A percentile compares a stretch with the other conserved stretches of the same genome.
Evolutionary conservation across 2,329 filamentous ascomycete genomes (phyloP).

Genomic region (Penicillium expansum): DNA sequence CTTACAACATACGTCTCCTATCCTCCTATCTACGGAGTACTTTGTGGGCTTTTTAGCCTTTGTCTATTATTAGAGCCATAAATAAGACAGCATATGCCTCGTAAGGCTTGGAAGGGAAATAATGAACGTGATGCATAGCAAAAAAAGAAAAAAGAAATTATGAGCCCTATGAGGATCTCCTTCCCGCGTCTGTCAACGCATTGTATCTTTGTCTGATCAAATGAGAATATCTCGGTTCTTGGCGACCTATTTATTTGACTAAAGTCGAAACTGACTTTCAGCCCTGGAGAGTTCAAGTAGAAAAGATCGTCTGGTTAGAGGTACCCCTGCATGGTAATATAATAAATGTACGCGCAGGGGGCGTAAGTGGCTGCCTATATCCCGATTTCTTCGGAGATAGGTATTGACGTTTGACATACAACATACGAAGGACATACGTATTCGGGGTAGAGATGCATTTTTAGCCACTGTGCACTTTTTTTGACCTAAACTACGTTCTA

Average conservation of each 20-base stretch:
- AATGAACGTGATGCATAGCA: neutral
- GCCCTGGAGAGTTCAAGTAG: neutral
- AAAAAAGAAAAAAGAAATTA: neutral
- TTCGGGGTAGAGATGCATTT: neutral
- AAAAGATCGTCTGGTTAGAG: neutral
- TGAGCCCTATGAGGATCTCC: slow-evolving; percentile 3
- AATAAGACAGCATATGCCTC: neutral
- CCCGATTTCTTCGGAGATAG: neutral
- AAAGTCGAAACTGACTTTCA: neutral
- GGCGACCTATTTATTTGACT: neutral
- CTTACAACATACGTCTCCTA: too few species aligned
- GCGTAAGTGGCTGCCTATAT: neutral
- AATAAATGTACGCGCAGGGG: neutral
- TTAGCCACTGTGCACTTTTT: neutral
- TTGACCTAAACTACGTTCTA: neutral
- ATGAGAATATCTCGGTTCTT: neutral
- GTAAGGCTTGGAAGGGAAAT: too few species aligned
- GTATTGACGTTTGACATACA: neutral
- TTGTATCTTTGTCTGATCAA: neutral
- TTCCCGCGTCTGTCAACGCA: neutral
- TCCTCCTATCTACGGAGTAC: neutral
- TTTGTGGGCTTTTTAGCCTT: neutral
- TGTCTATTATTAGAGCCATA: neutral
- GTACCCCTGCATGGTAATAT: neutral
- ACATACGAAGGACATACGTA: neutral